Evolutionary conservation across 2,329 filamentous ascomycete species (phyloP), one percentile per base, ranked within the genome.

Genomic region (Knufia petricola): DNA sequence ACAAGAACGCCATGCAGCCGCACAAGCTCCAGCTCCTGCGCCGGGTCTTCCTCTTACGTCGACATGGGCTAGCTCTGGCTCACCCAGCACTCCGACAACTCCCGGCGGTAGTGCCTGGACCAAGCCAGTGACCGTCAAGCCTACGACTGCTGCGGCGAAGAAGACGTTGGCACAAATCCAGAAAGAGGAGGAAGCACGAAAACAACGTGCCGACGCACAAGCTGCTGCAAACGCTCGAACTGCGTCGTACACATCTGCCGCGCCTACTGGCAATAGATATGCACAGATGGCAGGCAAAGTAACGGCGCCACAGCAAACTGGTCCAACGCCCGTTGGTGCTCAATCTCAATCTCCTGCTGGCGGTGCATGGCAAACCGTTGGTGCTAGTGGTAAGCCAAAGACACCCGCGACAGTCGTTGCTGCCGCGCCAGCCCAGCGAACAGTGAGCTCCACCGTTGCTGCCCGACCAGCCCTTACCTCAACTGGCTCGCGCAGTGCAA

Each of bases 141-240:
- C 63, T 31, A 58, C 50, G n/a, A 45, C 57, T 36, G 63, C 66
- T 24, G 64, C 62, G 54, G 68, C 59, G 64, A 92, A 94, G 73
- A 95, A 95, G 77, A 95, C 88, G 0, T 74, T 96, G 38, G 87
- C 88, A 20, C 90, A 96, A 58, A 96, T 98, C 51, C 92, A 96
- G 65, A 89, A 89, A 54, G 92, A 98, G 68, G 92, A 98, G 62
- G 92, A 96, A 63, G 76, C 77, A 15, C 82, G 86, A 55, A 98
- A 98, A 75, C 82, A 84, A 60, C 87, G 84, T 64, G 77, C 80
- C 37, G 73, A 71, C 30, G 72, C 72, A 6, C 71, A 71, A 28
- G 72, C 67, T 0, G 67, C 63, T 8, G 63, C 69, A 3, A 68
- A 74, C 19, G 64, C 71, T 15, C 52, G 50, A 34, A 66, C 63